phyloP scores from a whole-genome alignment of 2,329 filamentous ascomycete genomes.

The Onygenales sp. region DNA sequence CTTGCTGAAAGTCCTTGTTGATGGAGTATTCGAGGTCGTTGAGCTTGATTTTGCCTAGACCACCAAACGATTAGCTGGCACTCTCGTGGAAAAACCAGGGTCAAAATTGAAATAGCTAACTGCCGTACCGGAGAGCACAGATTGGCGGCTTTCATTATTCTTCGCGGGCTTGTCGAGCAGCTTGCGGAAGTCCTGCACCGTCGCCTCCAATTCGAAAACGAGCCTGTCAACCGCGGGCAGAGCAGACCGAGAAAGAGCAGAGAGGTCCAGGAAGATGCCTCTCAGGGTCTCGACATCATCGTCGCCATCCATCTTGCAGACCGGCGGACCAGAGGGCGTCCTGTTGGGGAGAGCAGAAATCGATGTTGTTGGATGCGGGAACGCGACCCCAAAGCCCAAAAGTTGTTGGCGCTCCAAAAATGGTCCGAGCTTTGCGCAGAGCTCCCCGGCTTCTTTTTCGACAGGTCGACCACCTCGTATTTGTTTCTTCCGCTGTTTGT shows the following conservation, averaged over 20 bases:
- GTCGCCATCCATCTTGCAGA: conserved; percentile 55
- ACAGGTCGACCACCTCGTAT: too few species aligned
- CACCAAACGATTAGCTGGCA: conserved; percentile 1
- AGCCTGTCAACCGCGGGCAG: conserved; percentile 62
- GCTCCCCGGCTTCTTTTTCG: too few species aligned
- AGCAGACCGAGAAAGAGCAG: conserved; percentile 62
- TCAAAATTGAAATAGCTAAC: background rate
- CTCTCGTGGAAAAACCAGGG: background rate
- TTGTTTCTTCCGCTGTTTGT: too few species aligned
- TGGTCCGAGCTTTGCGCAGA: too few species aligned
- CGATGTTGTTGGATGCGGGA: background rate
- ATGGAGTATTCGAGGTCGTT: conserved; percentile 65
- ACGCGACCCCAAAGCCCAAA: background rate
- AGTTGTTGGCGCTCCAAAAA: background rate
- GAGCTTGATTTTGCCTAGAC: conserved; percentile 63
- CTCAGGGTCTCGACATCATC: conserved; percentile 68
- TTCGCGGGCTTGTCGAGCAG: conserved; percentile 67
- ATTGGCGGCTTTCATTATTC: conserved; percentile 64
- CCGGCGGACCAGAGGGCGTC: background rate
- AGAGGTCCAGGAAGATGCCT: conserved; percentile 76
- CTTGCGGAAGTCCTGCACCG: conserved; percentile 57
- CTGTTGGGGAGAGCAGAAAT: background rate
- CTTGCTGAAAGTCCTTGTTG: conserved; percentile 81
- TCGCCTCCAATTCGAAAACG: conserved; percentile 54
- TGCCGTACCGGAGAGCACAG: conserved; percentile 55